These are phyloP conservation scores for Exophiala aquamarina DNA, from an alignment of 2,329 filamentous ascomycete genomes.

Conservation along the genomic window DNA sequence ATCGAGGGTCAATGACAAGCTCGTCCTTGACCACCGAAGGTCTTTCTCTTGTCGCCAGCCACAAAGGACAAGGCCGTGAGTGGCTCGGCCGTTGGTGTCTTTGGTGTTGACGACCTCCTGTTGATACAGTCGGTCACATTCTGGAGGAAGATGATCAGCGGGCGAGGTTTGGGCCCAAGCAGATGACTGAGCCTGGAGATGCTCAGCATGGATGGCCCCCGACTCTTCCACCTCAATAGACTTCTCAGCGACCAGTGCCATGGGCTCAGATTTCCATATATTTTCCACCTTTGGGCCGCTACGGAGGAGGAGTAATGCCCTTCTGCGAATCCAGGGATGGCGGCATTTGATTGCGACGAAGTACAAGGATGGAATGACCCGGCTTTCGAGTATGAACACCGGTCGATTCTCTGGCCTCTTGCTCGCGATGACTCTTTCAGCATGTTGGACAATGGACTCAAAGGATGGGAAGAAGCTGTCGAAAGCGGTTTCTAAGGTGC, in stretches of 20 bases:
- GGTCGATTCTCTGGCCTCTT: not conserved
- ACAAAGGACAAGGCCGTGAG: no score
- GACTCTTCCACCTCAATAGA: slow-evolving; percentile 4
- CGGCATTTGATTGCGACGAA: slow-evolving; percentile 5
- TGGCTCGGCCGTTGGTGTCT: no score
- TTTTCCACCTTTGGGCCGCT: slow-evolving; percentile 5
- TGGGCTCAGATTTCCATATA: not conserved
- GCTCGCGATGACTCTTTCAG: not conserved
- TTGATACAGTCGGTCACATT: no score
- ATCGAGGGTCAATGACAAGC: no score
- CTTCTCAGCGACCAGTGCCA: not conserved
- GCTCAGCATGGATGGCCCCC: not conserved
- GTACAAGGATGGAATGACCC: slow-evolving; percentile 1
- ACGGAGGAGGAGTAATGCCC: slow-evolving; percentile 1
- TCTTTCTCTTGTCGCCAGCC: no score
- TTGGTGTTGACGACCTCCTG: no score
- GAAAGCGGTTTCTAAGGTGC: not conserved
- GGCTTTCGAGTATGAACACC: slow-evolving; percentile 1
- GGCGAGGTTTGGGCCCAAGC: no score
- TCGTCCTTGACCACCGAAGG: no score
- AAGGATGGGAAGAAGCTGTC: not conserved
- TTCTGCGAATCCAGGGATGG: not conserved
- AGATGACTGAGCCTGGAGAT: no score
- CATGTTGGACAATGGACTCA: slow-evolving; percentile 2
- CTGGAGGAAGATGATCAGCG: no score